These are phyloP conservation scores for Suillus plorans DNA, from an alignment of 768 basidiomycete species.

Conservation along the genomic window DNA sequence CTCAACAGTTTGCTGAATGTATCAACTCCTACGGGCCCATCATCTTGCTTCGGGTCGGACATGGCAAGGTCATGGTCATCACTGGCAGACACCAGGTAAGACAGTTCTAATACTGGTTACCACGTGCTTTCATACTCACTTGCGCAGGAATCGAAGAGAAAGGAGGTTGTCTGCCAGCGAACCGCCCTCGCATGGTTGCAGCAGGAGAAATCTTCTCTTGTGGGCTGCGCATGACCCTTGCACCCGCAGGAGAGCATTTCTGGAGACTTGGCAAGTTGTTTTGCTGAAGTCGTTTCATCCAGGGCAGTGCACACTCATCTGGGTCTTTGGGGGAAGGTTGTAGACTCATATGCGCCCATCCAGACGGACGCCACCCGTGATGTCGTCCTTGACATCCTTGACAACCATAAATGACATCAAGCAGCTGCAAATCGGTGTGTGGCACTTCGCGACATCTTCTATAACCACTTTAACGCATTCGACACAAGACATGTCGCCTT, in stretches of 20 bases:
- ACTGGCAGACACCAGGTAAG: constrained; percentile 38
- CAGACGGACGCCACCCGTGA: constrained; percentile 38
- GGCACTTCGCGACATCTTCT: constrained; percentile 46
- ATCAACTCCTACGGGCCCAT: constrained; percentile 61
- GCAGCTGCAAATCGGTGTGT: constrained; percentile 48
- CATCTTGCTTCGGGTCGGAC: constrained; percentile 54
- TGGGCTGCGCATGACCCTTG: constrained; percentile 56
- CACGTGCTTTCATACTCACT: background rate
- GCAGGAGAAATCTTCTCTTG: constrained; percentile 60
- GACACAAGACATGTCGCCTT: constrained; percentile 29
- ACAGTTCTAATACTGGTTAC: background rate
- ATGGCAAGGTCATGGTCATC: constrained; percentile 26
- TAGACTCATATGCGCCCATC: constrained; percentile 47
- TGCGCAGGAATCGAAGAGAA: constrained; percentile 57
- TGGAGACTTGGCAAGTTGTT: constrained; percentile 60
- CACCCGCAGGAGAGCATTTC: constrained; percentile 56
- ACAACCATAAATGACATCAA: constrained; percentile 41
- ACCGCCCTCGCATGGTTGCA: constrained; percentile 54
- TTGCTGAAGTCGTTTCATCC: background rate
- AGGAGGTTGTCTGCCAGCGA: constrained; percentile 52
- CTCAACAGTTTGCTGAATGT: constrained; percentile 53
- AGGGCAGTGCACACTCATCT: constrained; percentile 57
- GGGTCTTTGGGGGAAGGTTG: constrained; percentile 48
- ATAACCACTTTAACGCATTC: constrained; percentile 21
- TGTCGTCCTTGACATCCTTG: constrained; percentile 31